phyloP scores from a whole-genome alignment of 192 early-diverging fungal species.

The Allomyces javanicus region DNA sequence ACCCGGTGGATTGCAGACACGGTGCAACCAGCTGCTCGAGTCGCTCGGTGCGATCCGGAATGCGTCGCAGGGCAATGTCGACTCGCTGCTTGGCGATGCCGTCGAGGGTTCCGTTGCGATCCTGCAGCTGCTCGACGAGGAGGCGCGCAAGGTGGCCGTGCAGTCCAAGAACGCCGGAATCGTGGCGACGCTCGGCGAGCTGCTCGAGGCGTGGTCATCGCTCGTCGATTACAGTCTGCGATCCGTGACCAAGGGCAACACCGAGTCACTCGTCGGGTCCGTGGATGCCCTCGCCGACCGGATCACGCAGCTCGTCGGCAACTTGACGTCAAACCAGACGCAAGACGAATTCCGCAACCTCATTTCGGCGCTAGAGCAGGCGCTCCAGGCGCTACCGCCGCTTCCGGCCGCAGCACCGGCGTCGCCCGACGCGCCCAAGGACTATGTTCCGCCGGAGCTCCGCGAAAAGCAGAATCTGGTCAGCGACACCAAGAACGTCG shows the following conservation, averaged over 20 bases:
- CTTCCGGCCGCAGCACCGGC: background rate
- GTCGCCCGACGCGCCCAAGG: background rate
- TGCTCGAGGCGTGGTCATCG: background rate
- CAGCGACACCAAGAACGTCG: conserved; percentile 32
- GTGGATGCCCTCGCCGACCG: background rate
- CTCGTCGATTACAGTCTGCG: background rate
- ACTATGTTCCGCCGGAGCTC: background rate
- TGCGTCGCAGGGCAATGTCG: background rate
- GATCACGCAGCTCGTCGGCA: background rate
- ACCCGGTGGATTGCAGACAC: background rate
- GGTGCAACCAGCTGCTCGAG: background rate
- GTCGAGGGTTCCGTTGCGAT: background rate
- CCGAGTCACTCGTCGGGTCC: background rate
- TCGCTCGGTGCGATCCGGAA: background rate
- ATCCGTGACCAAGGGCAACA: background rate
- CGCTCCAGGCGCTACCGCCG: background rate
- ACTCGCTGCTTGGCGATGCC: background rate
- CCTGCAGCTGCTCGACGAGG: background rate
- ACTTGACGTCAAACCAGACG: background rate
- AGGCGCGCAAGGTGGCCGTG: background rate
- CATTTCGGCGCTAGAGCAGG: background rate
- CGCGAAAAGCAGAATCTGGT: conserved; percentile 9
- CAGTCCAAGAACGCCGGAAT: background rate
- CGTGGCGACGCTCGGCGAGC: background rate
- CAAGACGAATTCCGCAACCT: background rate